phyloP scores from a whole-genome alignment of 2,329 filamentous ascomycete species.

The Colletotrichum sp. region DNA sequence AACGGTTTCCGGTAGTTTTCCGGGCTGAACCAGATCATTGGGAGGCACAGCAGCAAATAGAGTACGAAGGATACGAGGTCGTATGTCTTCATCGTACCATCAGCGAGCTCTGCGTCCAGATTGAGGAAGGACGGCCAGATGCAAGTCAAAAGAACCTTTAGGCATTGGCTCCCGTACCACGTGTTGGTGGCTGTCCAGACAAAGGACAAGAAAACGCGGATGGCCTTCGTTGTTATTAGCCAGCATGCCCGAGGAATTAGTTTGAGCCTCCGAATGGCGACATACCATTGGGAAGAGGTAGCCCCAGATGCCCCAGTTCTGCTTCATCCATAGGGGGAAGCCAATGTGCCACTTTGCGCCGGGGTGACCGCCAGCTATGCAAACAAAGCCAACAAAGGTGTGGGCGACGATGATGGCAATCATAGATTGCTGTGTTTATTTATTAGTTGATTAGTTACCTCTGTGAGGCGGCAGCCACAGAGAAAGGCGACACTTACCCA shows the following conservation, averaged over 20 bases:
- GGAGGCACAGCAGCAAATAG: slow-evolving; percentile 22
- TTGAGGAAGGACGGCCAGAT: slow-evolving; percentile 15
- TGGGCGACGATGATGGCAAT: slow-evolving; percentile 22
- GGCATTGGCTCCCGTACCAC: slow-evolving; percentile 25
- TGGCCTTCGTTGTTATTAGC: background rate
- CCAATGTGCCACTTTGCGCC: slow-evolving; percentile 29
- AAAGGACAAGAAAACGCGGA: slow-evolving; percentile 20
- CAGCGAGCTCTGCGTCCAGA: slow-evolving; percentile 1
- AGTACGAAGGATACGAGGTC: slow-evolving; percentile 22
- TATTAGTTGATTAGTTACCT: background rate
- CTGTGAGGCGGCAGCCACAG: background rate
- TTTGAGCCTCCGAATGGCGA: background rate
- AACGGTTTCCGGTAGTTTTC: slow-evolving; percentile 25
- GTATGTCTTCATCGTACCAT: slow-evolving; percentile 8
- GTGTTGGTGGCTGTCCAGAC: slow-evolving; percentile 25
- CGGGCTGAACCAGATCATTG: slow-evolving; percentile 23
- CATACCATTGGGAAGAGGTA: slow-evolving; percentile 24
- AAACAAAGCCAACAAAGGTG: slow-evolving; percentile 21
- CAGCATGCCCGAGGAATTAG: background rate
- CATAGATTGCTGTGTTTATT: slow-evolving; percentile 13
- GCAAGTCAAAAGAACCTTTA: slow-evolving; percentile 21
- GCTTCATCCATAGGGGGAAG: slow-evolving; percentile 27
- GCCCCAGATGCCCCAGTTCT: slow-evolving; percentile 26
- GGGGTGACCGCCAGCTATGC: slow-evolving; percentile 24
- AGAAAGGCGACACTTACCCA: background rate